Conservation (phyloP, 1,284 basidiomycete species). For the Sanghuangporus sanghuang region DNA sequence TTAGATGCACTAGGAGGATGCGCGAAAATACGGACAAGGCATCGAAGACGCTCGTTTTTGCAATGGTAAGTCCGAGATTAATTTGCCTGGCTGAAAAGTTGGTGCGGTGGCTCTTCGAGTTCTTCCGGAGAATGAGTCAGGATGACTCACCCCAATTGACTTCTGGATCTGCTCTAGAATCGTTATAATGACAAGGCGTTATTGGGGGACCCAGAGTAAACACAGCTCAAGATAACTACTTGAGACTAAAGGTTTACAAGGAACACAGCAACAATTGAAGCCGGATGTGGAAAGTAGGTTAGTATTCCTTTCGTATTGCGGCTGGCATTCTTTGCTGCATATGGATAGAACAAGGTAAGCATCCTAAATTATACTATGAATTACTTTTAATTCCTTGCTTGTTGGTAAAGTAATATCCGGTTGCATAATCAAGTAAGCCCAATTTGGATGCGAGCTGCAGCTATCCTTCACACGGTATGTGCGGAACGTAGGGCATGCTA, state of each 20-base stretch:
- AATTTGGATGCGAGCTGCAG: no score
- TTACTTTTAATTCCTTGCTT: no score
- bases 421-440: no score
- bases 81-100: not conserved
- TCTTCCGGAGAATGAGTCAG: conserved; percentile 1
- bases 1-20: not conserved
- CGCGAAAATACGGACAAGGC: no score
- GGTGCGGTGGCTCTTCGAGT: not conserved
- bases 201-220: not conserved
- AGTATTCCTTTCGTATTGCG: no score
- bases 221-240: not conserved
- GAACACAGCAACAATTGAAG: not conserved
- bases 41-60: not conserved
- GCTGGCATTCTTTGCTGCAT: no score
- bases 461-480: no score
- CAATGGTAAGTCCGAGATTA: not conserved
- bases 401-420: no score
- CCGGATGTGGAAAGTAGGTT: no score
- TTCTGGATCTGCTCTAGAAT: not conserved
- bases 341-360: no score
- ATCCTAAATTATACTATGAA: no score
- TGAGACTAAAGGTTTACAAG: not conserved
- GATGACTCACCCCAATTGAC: not conserved
- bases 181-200: not conserved
- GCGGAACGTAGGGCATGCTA: no score